Percentiles rank a stretch among this genome's conserved stretches.
Conservation (phyloP, 75 land plant species). For the Adiantum capillusveneris region DNA sequence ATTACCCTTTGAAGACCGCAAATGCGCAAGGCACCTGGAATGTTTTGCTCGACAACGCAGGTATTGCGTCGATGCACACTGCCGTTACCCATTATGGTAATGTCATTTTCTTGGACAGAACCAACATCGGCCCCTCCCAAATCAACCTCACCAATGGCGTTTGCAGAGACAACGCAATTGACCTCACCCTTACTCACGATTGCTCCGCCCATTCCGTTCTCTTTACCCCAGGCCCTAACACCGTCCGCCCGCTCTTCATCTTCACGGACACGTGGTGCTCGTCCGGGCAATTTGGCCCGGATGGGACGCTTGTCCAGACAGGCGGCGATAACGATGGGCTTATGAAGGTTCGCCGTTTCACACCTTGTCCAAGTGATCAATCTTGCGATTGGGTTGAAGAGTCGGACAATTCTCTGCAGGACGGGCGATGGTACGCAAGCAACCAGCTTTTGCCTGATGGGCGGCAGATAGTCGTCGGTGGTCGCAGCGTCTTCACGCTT, state of each 20-base stretch:
- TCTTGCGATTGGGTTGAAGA: conserved; percentile 27
- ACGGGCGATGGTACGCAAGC: conserved; percentile 20
- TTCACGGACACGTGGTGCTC: conserved; percentile 55
- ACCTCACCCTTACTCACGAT: conserved; percentile 1
- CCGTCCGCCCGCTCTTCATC: conserved; percentile 41
- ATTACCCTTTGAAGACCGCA: too few relatives aligned
- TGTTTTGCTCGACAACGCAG: conserved; percentile 11
- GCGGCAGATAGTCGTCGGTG: conserved; percentile 22
- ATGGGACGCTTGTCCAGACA: conserved; percentile 21
- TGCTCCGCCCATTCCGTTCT: conserved; percentile 12
- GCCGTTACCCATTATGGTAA: conserved; percentile 18
- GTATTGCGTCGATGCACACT: too few relatives aligned
- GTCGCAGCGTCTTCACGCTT: conserved; percentile 15
- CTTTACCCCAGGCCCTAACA: background rate
- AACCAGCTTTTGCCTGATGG: conserved; percentile 28
- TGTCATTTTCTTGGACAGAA: conserved; percentile 18
- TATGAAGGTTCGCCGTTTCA: conserved; percentile 4
- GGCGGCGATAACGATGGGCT: conserved; percentile 16
- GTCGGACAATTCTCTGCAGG: background rate
- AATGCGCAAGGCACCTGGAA: conserved; percentile 13
- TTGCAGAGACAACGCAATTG: conserved; percentile 5
- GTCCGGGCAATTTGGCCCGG: conserved; percentile 15
- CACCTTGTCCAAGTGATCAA: background rate
- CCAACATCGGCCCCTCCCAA: conserved; percentile 16
- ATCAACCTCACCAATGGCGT: conserved; percentile 5